Evolutionary conservation across 148 eudicot genomes (phyloP), one percentile per base, ranked within the genome.

Genomic region (Linanthus parryae): DNA sequence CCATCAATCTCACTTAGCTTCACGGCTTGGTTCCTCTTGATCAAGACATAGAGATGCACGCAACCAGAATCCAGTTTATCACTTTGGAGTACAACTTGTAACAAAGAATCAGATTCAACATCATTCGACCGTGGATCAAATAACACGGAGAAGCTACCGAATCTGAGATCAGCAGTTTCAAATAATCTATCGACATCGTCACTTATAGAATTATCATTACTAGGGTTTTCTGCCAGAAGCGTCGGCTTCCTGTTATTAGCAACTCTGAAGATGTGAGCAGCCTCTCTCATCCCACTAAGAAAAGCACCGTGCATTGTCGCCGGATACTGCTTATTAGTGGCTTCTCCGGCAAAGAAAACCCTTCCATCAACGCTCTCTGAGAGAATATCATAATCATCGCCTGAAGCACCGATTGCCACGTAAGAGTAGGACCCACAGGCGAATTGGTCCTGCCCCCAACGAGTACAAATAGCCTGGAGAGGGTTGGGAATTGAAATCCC

Each of bases 231-330:
- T 44, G 52, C 51, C 31, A 60, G 22, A 33, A 66, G 25, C 44
- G 13, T 18, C 48, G 74, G 66, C n/a, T n/a, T n/a, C 60, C 62
- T 58, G 5, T 7, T 30, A 36, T 60, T 65, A 21, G 87, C 80
- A 44, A 79, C 78, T 56, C 82, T 82, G 41, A 84, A 38, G 48
- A 92, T 87, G 44, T 92, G 78, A 26, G 99, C 96, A 52, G 99
- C 95, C 71, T 92, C 99, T 63, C 99, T 79, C 96, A 92, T 84
- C 29, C 99, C 99, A 55, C 99, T 92, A 14, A 92, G 80, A 41
- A 88, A 92, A 41, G 99, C 99, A 50, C 99, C 99, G 12, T 92
- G 99, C 99, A 92, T 92, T 3, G 99, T 92, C 4, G 99, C 99
- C 14, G 99, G 99, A 65, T 87, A 92, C 59, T 69, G 96, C 63